A percentile compares a stretch with the other conserved stretches of the same genome.
Conservation (phyloP, 2,329 filamentous ascomycete genomes). For the Xylariaceae sp. region DNA sequence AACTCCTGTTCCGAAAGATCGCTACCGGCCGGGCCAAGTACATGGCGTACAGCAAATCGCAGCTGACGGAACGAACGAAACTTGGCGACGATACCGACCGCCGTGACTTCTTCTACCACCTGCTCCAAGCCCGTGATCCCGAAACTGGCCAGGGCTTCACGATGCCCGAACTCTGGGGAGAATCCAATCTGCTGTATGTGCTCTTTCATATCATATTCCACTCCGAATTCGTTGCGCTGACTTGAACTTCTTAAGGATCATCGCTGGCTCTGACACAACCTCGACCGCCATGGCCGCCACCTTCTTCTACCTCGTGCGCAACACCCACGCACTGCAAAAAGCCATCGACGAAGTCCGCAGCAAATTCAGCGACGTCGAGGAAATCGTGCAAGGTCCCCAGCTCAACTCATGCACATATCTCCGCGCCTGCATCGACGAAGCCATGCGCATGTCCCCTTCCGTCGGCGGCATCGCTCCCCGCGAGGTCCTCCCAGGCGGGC, state of each 20-base stretch:
- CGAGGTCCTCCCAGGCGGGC: slow-evolving; percentile 52
- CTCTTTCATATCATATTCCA: not conserved
- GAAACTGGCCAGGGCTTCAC: slow-evolving; percentile 64
- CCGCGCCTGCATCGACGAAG: slow-evolving; percentile 59
- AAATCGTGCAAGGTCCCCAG: slow-evolving; percentile 48
- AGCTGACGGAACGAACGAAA: slow-evolving; percentile 61
- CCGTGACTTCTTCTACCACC: slow-evolving; percentile 71
- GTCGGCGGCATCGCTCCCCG: slow-evolving; percentile 57
- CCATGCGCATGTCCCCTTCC: slow-evolving; percentile 58
- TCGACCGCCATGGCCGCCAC: slow-evolving; percentile 62
- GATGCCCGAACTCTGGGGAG: slow-evolving; percentile 63
- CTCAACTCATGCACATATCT: slow-evolving; percentile 53
- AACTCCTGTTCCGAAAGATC: slow-evolving; percentile 61
- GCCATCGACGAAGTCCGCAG: slow-evolving; percentile 48
- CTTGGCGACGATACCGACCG: slow-evolving; percentile 61
- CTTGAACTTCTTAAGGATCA: slow-evolving; percentile 43
- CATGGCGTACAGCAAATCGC: slow-evolving; percentile 64
- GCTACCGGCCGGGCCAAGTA: slow-evolving; percentile 63
- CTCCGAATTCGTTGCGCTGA: not conserved
- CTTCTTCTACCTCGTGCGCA: slow-evolving; percentile 57
- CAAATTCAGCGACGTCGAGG: slow-evolving; percentile 47
- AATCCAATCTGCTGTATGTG: slow-evolving; percentile 60
- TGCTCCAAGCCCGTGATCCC: slow-evolving; percentile 65
- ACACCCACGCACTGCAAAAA: slow-evolving; percentile 42
- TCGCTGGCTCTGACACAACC: slow-evolving; percentile 67